A percentile compares a stretch with the other conserved stretches of the same genome.
These are phyloP conservation scores for Scheffersomyces lignosus DNA, from an alignment of 805 yeast genomes.

Conservation along the genomic window DNA sequence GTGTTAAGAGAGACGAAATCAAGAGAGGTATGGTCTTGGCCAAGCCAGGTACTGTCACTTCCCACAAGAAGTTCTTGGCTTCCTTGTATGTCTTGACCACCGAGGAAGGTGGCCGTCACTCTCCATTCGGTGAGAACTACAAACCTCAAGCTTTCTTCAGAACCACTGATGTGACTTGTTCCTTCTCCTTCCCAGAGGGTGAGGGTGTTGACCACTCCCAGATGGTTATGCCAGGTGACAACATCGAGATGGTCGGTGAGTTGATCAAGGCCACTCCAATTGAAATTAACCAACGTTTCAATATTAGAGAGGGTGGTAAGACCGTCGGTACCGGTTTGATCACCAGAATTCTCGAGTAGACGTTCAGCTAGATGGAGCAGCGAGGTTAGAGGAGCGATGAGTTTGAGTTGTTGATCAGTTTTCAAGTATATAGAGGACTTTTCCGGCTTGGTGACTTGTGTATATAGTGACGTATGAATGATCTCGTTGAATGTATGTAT, in stretches of 20 bases:
- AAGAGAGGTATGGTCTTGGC: slow-evolving; percentile 97
- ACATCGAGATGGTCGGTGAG: slow-evolving; percentile 92
- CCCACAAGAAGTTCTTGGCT: slow-evolving; percentile 92
- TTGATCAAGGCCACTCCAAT: slow-evolving; percentile 88
- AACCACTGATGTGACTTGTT: slow-evolving; percentile 93
- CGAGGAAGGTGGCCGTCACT: slow-evolving; percentile 99
- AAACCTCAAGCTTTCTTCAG: slow-evolving; percentile 97
- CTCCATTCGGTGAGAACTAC: slow-evolving; percentile 95
- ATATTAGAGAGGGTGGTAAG: slow-evolving; percentile 99
- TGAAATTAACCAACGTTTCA: slow-evolving; percentile 97
- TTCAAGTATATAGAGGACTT: no score
- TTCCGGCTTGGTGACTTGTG: no score
- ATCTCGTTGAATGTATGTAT: no score
- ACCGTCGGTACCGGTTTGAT: slow-evolving; percentile 99
- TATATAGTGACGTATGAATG: no score
- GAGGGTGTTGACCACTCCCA: slow-evolving; percentile 75
- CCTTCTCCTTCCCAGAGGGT: slow-evolving; percentile 81
- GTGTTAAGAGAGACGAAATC: slow-evolving; percentile 96
- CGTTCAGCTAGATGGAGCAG: not conserved
- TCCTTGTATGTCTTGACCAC: slow-evolving; percentile 89
- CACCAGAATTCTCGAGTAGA: slow-evolving; percentile 80
- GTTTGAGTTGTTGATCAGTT: no score
- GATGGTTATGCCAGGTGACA: slow-evolving; percentile 98
- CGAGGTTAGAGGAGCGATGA: no score
- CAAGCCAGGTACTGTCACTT: slow-evolving; percentile 87